Evolutionary conservation across 2,329 filamentous ascomycete species (phyloP), one percentile per base, ranked within the genome.

Genomic region (Aspergillus ochraceoroseus): DNA sequence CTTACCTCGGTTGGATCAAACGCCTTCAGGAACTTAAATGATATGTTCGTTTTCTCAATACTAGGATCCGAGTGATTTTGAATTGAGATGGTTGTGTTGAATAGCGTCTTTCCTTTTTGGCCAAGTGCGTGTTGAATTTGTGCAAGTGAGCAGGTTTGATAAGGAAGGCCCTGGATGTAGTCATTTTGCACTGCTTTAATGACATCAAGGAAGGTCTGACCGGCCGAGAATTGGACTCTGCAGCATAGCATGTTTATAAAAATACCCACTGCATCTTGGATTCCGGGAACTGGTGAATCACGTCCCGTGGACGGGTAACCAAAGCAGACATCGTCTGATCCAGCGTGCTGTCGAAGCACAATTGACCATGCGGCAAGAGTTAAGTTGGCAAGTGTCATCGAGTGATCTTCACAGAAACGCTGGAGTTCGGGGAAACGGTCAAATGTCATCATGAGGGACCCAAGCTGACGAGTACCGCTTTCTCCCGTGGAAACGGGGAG

Each of bases 201-300:
- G 0, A 68, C 54, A 7, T 70, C 64, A 2, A 53, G 43, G 7
- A 76, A 52, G 8, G 54, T 55, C 31, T 52, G 62, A 38, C 31
- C 63, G 39, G 51, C 58, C 38, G 32, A 57, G 41, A 54, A 72
- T 48, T 40, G 61, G 3, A 76, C 60, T 4, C 70, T 67, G 43
- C 69, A 75, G 31, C 74, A 70, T 2, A 79, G 64, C 68, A 77
- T 76, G 38, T 75, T 76, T 43, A 78, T 72, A 32, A 77, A 73
- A 9, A 64, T 60, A 3, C 72, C 72, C 29, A 74, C 66, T 13
- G 68, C 67, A 17, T 67, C 62, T 32, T 72, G 61, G 7, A 75
- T 68, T 2, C 63, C 64, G 4, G 63, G 54, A 6, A 75, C 56
- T 2, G 69, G 67, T 9, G 68, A 59, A 48, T 75, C 71, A 39